phyloP scores from a whole-genome alignment of 495 filamentous ascomycete genomes.

The Aspergillus sclerotiicarbonarius region DNA sequence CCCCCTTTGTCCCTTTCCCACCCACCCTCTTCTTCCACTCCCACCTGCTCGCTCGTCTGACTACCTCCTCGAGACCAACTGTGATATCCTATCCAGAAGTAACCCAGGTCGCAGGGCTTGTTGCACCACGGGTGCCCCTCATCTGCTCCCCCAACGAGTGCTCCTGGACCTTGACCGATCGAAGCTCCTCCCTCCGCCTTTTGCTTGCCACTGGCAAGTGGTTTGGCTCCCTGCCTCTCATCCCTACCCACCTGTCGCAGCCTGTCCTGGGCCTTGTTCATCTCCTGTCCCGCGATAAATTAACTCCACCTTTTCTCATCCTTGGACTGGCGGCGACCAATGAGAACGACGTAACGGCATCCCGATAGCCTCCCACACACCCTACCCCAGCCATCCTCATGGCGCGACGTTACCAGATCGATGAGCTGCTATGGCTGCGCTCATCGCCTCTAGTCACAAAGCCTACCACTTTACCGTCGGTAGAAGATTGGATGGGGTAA shows the following conservation, averaged over 20 bases:
- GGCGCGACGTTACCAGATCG: conserved; percentile 70
- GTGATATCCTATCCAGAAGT: conserved; percentile 2
- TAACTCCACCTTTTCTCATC: conserved; percentile 5
- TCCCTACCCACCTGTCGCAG: background rate
- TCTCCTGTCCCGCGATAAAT: conserved; percentile 1
- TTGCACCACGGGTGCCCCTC: conserved; percentile 19
- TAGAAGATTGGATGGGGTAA: conserved; percentile 99
- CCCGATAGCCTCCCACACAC: conserved; percentile 30
- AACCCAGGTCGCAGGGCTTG: background rate
- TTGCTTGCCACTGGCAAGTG: conserved; percentile 26
- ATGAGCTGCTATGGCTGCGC: conserved; percentile 74
- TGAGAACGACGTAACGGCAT: conserved; percentile 31
- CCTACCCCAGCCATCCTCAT: conserved; percentile 35
- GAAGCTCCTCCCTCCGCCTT: conserved; percentile 27
- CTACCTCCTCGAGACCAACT: conserved; percentile 9
- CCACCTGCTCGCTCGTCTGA: conserved; percentile 3
- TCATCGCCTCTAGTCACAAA: conserved; percentile 83
- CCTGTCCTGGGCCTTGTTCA: background rate
- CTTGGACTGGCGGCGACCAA: conserved; percentile 24
- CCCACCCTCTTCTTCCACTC: background rate
- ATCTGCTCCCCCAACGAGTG: conserved; percentile 17
- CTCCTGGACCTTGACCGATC: conserved; percentile 24
- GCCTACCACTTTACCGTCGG: conserved; percentile 75
- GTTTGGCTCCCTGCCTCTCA: background rate
- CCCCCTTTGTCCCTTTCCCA: conserved; percentile 5